These are phyloP conservation scores for Aspergillus sp. DNA, from an alignment of 2,329 filamentous ascomycete genomes.

Conservation along the genomic window DNA sequence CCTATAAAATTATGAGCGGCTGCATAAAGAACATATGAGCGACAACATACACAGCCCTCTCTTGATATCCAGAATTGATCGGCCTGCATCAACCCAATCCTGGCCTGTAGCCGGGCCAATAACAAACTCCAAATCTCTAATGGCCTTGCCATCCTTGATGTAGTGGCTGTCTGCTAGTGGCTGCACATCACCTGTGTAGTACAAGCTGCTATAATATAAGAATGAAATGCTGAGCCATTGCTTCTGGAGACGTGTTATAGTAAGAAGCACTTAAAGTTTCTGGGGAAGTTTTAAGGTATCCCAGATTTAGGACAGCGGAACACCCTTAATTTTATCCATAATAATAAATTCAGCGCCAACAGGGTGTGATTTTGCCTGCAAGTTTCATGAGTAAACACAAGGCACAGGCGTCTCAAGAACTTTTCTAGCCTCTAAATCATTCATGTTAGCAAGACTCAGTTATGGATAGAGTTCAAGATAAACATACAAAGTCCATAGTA, in stretches of 20 bases:
- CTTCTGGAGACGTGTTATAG: slow-evolving; percentile 20
- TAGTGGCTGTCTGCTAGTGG: slow-evolving; percentile 13
- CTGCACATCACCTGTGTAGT: slow-evolving; percentile 19
- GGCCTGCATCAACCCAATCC: slow-evolving; percentile 21
- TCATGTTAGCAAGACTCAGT: slow-evolving; percentile 7
- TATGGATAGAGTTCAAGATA: not conserved
- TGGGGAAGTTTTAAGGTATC: slow-evolving; percentile 14
- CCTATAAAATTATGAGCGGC: slow-evolving; percentile 16
- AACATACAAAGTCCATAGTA: slow-evolving; percentile 20
- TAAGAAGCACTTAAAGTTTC: slow-evolving; percentile 21
- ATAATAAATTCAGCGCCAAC: slow-evolving; percentile 17
- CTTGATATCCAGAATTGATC: slow-evolving; percentile 18
- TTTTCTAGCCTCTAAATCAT: slow-evolving; percentile 16
- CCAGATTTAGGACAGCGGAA: slow-evolving; percentile 22
- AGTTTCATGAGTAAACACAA: slow-evolving; percentile 17
- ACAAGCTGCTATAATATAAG: slow-evolving; percentile 24
- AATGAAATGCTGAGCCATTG: slow-evolving; percentile 23
- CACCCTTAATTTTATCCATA: slow-evolving; percentile 18
- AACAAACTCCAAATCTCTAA: slow-evolving; percentile 17
- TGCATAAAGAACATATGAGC: slow-evolving; percentile 6
- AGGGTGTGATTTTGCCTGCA: slow-evolving; percentile 12
- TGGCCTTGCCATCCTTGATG: slow-evolving; percentile 12
- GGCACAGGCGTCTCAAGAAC: slow-evolving; percentile 15
- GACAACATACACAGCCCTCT: slow-evolving; percentile 22
- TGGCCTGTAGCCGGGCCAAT: slow-evolving; percentile 22